phyloP scores from a whole-genome alignment of 352 stramenopile genomes.

The Elongisporangium prolatum region DNA sequence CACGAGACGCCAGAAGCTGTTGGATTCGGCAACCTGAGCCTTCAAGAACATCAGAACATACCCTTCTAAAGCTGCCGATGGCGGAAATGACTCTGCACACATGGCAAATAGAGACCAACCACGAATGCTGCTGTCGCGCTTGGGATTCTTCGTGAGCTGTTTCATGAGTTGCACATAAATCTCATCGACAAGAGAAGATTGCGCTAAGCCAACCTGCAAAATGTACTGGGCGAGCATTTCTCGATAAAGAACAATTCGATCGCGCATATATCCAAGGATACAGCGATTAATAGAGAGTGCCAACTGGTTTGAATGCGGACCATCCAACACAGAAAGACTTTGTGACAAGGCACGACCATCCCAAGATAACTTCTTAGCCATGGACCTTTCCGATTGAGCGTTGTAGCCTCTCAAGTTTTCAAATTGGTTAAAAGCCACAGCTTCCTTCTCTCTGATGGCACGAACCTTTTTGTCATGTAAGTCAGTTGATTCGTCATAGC shows the following conservation, averaged over 20 bases:
- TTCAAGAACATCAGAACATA: slow-evolving; percentile 91
- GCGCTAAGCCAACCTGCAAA: slow-evolving; percentile 87
- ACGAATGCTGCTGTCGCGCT: slow-evolving; percentile 86
- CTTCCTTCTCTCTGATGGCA: slow-evolving; percentile 31
- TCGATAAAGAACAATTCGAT: slow-evolving; percentile 92
- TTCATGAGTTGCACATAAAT: slow-evolving; percentile 94
- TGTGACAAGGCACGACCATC: slow-evolving; percentile 58
- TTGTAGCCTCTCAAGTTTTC: slow-evolving; percentile 60
- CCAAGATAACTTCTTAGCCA: slow-evolving; percentile 57
- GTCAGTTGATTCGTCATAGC: slow-evolving; percentile 21
- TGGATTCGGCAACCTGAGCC: slow-evolving; percentile 62
- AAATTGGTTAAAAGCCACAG: slow-evolving; percentile 59
- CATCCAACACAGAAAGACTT: slow-evolving; percentile 57
- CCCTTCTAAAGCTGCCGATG: slow-evolving; percentile 82
- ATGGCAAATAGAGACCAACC: slow-evolving; percentile 94
- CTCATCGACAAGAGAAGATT: slow-evolving; percentile 88
- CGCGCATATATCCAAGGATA: slow-evolving; percentile 93
- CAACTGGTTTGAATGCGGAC: slow-evolving; percentile 33
- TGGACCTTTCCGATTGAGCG: slow-evolving; percentile 29
- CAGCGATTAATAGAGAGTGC: slow-evolving; percentile 89
- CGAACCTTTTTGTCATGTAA: slow-evolving; percentile 10
- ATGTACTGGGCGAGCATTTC: slow-evolving; percentile 94
- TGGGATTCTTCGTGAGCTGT: slow-evolving; percentile 90
- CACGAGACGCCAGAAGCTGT: slow-evolving; percentile 73
- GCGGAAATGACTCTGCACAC: slow-evolving; percentile 89